Conservation (phyloP, 2,329 filamentous ascomycete genomes). For the Trichoderma endophyticum region DNA sequence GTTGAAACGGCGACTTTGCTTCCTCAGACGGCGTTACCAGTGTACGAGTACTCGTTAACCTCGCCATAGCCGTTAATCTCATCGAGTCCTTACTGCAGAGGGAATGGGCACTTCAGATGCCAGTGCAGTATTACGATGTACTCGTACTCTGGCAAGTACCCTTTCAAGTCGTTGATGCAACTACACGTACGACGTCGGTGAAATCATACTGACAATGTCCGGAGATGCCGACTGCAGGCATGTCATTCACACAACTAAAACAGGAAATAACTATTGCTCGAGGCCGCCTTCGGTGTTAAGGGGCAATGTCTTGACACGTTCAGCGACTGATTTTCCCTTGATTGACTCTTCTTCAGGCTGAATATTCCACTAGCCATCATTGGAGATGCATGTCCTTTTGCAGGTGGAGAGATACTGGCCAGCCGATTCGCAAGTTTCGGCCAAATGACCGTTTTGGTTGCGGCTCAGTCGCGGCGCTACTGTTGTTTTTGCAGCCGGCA, state of each 20-base stretch:
- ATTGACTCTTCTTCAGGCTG: neutral
- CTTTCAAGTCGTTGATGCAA: neutral
- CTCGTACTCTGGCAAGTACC: neutral
- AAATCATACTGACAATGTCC: constrained; percentile 9
- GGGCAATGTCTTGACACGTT: neutral
- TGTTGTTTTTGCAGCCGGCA: constrained; percentile 4
- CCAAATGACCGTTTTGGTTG: constrained; percentile 5
- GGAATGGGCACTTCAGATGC: neutral
- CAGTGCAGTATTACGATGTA: neutral
- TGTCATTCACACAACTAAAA: constrained; percentile 10
- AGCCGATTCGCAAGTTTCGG: neutral
- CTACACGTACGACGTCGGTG: constrained; percentile 1
- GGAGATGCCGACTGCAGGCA: constrained; percentile 16
- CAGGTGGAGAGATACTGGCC: neutral
- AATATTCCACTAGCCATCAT: neutral
- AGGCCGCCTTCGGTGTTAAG: constrained; percentile 8
- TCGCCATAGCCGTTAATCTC: neutral
- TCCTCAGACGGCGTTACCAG: neutral
- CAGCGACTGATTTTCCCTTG: neutral
- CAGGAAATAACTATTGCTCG: neutral
- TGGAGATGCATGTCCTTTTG: neutral
- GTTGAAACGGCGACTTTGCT: neutral
- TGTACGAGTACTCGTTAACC: too few species aligned
- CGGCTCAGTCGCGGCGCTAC: neutral
- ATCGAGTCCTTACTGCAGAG: neutral